Evolutionary conservation across 2,329 filamentous ascomycete genomes (phyloP), one percentile per base, ranked within the genome.

Genomic region (Zasmidium angulare): DNA sequence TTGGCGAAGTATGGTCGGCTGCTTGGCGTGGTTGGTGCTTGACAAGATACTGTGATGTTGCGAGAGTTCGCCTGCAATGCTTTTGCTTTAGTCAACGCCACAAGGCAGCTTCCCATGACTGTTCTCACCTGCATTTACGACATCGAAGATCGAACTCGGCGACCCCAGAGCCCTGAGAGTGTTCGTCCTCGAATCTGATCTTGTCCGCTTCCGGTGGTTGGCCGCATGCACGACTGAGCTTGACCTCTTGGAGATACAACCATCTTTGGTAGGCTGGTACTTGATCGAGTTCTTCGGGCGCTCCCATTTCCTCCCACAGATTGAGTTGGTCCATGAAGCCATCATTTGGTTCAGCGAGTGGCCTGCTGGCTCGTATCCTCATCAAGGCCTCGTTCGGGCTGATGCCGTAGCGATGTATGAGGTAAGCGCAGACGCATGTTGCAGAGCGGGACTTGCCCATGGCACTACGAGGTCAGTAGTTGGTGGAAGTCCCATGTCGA

Each of bases 401-500:
- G 66, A 83, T 77, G 66, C 75, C 72, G 69, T 79, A 74, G 59
- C 75, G 75, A 64, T 83, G 81, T 74, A 98, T 88, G 53, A 98
- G 81, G 75, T 93, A 98, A 62, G 95, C 93, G 59, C 96, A 84
- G 56, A 91, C 84, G 65, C 90, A 85, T 29, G 91, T 88, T 66
- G 93, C 90, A 50, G 93, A 98, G 60, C 95, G 90, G 31, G 93
- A 97, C 77, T 96, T 96, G 55, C 95, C 95, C 87, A 96, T 96
- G 21, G 92, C 93, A 82, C 95, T 71, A 59, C 50, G 60, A 57
- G n/a, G 54, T 61, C 56, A 60, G 51, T 26, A 36, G 43, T 62
- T 54, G 57, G 56, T 49, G 46, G 11, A 29, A 48, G 49, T 26
- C 12, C 23, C 20, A 22, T 31, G 20, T 50, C 46, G 24, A 29